Base-by-base conservation (phyloP, 2,329 filamentous ascomycete genomes). In the Penicillium sp. region DNA sequence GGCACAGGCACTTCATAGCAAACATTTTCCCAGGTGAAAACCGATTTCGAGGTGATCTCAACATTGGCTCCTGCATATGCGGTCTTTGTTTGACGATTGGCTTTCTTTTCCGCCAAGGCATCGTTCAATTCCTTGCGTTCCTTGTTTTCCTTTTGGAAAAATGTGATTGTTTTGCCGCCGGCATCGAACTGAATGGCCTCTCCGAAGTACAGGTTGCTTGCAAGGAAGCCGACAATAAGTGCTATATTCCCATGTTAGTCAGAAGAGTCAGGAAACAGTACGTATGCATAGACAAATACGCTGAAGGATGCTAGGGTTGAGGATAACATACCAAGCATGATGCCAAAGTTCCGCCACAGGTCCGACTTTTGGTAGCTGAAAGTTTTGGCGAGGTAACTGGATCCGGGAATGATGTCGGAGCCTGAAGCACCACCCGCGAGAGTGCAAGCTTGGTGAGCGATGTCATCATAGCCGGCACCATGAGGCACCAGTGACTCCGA, bases 371-470 rank as follows among this genome's bases (percentile, higher is more conserved):
- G 72, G 75, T 93, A 96, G 0, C 82, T 81, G 72, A 90, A 96
- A 0, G 81, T 85, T 22, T 85, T 74, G 0, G 82, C 79, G 58
- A 96, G 84, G 70, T 96, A 96, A 14, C 80, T 82, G 0, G 78
- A 76, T 3, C 91, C 92, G 1, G 82, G 80, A 0, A 96, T 84
- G 10, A 79, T 69, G 1, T 80, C 73, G 0, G 83, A 87, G 1
- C 91, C 91, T 0, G 88, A 79, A 0, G 77, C 79, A 8, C 89
- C 90, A 1, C 91, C 92, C 1, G 88, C 75, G 3, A 96, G 81
- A 0, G 91, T 95, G 76, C 92, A 96, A 1, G 91, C 88, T 74
- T 95, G 91, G 66, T 93, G 79, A 41, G 84, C 79, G 67, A 92
- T 86, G 58, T 93, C 82, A 57, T 76, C 79, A 65, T 96, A 96